Evolutionary conservation across 495 filamentous ascomycete genomes (phyloP).

Genomic region (Parachaetomium inaequale): DNA sequence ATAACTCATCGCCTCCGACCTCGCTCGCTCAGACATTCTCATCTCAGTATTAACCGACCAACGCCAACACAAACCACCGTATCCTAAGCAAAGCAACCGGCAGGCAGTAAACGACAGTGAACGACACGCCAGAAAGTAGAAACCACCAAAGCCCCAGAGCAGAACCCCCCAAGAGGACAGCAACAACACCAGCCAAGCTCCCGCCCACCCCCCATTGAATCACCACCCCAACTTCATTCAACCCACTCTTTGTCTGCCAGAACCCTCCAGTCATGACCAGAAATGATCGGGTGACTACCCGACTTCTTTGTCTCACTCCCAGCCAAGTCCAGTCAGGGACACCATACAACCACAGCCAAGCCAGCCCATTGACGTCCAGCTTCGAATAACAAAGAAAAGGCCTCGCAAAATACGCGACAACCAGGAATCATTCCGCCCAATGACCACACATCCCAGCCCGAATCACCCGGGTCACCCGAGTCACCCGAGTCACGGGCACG

Average conservation of each 20-base stretch:
- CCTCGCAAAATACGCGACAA: background rate
- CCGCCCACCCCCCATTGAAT: too few relatives aligned
- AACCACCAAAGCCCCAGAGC: background rate
- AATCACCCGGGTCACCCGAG: background rate
- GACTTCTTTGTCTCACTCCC: background rate
- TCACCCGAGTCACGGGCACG: background rate
- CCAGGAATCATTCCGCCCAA: background rate
- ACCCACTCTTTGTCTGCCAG: too few relatives aligned
- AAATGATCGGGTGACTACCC: background rate
- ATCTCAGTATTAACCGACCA: background rate
- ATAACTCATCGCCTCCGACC: background rate
- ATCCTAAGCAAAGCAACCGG: background rate
- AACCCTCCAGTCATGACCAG: background rate
- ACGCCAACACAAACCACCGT: background rate
- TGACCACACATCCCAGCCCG: background rate
- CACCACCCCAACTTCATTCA: too few relatives aligned
- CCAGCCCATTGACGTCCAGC: background rate
- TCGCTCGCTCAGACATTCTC: background rate
- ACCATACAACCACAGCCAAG: too few relatives aligned
- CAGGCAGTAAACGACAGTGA: background rate
- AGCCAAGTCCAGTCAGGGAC: too few relatives aligned
- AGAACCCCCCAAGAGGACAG: too few relatives aligned
- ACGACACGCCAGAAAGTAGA: background rate
- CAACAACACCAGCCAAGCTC: too few relatives aligned
- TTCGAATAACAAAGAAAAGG: background rate